Evolutionary conservation across 108 stramenopile genomes (phyloP), one percentile per base, ranked within the genome.

Genomic region (Epipyxis sp.): DNA sequence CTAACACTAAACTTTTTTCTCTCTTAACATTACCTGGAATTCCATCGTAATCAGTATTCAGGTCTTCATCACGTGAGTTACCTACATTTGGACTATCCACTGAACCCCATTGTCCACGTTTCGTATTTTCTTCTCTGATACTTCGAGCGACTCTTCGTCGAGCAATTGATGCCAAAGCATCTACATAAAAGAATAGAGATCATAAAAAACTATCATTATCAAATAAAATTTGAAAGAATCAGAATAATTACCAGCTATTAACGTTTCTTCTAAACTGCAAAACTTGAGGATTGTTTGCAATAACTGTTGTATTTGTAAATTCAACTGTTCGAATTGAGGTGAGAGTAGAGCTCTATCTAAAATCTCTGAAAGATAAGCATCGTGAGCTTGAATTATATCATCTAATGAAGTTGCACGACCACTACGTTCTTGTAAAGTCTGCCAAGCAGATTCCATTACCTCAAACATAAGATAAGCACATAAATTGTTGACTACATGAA

Each of bases 401-500:
- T 97, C 96, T 69, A 98, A 85, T 45, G 90, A 89, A 30, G 54
- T 69, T 27, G 95, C 91, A 2, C 79, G 79, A n/a, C 89, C 81
- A 1, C 97, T 77, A 10, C 81, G 85, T n/a, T 69, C 59, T 25
- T 85, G 83, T 6, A 99, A 85, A 68, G 69, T 77, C 30, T 90
- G 85, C 96, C 96, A 99, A 20, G 92, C 90, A 39, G 89, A 92
- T 76, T 99, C 98, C 50, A 99, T 80, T 29, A 99, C 97, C 83
- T 97, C 97, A 80, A 99, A 97, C 95, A 98, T 96, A 58, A 94
- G 80, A 82, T 96, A 99, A 69, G 87, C 94, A 86, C 92, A 92
- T 44, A 99, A 84, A 86, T 96, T 98, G 71, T 87, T 87, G n/a
- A 92, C 85, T 71, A 99, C 93, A 83, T 96, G 95, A 69, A 92